These are phyloP conservation scores for Fennellomyces sp. DNA, from an alignment of 371 early-diverging fungal genomes.

Conservation along the genomic window DNA sequence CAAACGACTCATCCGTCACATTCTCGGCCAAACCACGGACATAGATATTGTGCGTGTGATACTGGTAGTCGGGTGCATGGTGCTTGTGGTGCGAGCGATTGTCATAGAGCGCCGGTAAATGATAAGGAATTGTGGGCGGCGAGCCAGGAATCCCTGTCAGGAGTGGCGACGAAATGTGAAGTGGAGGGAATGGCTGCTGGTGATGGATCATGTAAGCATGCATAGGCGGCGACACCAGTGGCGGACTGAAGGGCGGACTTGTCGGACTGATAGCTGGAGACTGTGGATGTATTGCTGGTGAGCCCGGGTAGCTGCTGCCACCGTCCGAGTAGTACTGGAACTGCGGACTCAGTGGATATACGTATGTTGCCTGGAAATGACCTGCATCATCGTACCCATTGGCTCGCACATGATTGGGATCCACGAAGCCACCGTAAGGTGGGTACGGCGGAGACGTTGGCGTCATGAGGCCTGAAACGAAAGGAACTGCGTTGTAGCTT, in stretches of 20 bases:
- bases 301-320: slow-evolving; percentile 42
- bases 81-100: neutral
- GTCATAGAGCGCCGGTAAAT: neutral
- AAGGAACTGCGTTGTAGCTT: no score
- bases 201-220: slow-evolving; percentile 37
- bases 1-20: slow-evolving; percentile 74
- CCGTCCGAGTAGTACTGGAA: slow-evolving; percentile 39
- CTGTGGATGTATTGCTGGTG: slow-evolving; percentile 47
- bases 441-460: slow-evolving; percentile 17
- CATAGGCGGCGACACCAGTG: slow-evolving; percentile 31
- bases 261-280: slow-evolving; percentile 47
- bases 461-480: no score
- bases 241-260: slow-evolving; percentile 48
- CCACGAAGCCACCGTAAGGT: slow-evolving; percentile 13
- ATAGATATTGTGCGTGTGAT: slow-evolving; percentile 73
- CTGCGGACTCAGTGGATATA: slow-evolving; percentile 42
- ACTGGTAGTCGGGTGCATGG: slow-evolving; percentile 15
- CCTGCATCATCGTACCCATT: slow-evolving; percentile 1
- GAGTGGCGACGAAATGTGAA: slow-evolving; percentile 43
- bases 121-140: slow-evolving; percentile 16
- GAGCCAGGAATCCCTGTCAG: slow-evolving; percentile 32
- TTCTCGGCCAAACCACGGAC: slow-evolving; percentile 75
- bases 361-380: slow-evolving; percentile 12
- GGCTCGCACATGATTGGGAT: slow-evolving; percentile 9
- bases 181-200: slow-evolving; percentile 39